Evolutionary conservation across 2,329 filamentous ascomycete species (phyloP), one percentile per base, ranked within the genome.

Genomic region (Nemania sp.): DNA sequence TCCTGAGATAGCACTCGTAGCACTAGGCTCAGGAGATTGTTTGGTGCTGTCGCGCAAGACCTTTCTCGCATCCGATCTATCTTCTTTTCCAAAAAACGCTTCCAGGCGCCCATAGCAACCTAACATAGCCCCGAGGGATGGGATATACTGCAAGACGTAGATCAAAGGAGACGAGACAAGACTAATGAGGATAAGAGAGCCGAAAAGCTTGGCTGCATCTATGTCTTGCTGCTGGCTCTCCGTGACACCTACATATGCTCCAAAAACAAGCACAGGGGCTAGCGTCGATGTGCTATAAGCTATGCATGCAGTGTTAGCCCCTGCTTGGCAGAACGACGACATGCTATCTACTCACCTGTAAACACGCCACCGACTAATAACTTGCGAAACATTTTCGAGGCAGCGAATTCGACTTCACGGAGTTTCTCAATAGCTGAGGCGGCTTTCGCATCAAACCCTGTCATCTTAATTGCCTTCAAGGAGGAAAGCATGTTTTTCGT

Each of bases 251-350:
- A 45, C 41, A 20, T 45, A 45, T 22, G 41, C 41, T 20, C 41
- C 41, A 45, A 45, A 45, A 45, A 45, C 41, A 45, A 45, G 41
- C n/a, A 45, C 41, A 8, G 41, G 41, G 41, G 41, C 41, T n/a
- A 45, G 8, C 18, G 41, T 45, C 41, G 41, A 45, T 4, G 41
- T 45, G 10, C 41, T 45, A 20, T 45, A 45, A n/a, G 41, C 41
- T 45, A 18, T 18, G 18, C n/a, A 18, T 18, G 18, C n/a, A 6
- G 18, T 45, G 8, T 45, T 20, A 45, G 41, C 6, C 5, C 18
- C 41, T 45, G 18, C 2, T 20, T 20, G 8, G 6, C 20, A 45
- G n/a, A 45, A 20, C 18, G 18, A 8, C 18, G 8, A 7, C 20
- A 6, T n/a, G n/a, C n/a, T n/a, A n/a, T 4, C 41, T 45, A 1